phyloP scores from a whole-genome alignment of 208 protist genomes.

The Wallacemonas sp. region DNA sequence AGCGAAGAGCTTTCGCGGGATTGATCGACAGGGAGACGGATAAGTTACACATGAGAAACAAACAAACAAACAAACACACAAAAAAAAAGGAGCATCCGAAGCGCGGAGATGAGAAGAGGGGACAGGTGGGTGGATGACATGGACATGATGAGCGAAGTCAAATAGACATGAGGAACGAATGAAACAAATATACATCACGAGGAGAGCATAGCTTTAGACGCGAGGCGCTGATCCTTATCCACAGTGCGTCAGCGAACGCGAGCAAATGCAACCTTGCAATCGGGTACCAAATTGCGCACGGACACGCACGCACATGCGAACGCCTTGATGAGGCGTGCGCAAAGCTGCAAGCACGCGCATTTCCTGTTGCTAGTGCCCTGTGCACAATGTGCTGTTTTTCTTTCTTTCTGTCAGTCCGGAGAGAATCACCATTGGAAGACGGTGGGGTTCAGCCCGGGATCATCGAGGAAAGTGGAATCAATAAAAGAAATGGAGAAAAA shows the following conservation, averaged over 20 bases:
- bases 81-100: neutral
- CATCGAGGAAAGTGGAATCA: constrained; percentile 3
- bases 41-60: too few species aligned
- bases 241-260: neutral
- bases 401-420: neutral
- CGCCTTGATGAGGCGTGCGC: neutral
- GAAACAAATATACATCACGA: neutral
- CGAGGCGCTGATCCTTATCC: neutral
- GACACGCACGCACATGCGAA: neutral
- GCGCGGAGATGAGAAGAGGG: neutral
- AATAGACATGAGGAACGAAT: neutral
- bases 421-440: neutral
- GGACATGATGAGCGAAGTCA: neutral
- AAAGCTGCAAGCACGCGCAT: neutral
- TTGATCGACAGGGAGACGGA: too few species aligned
- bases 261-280: neutral
- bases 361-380: neutral
- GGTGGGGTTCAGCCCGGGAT: neutral
- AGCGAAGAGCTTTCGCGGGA: constrained; percentile 3
- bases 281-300: neutral
- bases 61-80: neutral
- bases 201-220: too few species aligned
- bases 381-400: neutral
- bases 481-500: constrained; percentile 8
- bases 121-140: neutral